These are phyloP conservation scores for Fagopyrum homotropicum DNA, from an alignment of 148 eudicot species.

Conservation along the genomic window DNA sequence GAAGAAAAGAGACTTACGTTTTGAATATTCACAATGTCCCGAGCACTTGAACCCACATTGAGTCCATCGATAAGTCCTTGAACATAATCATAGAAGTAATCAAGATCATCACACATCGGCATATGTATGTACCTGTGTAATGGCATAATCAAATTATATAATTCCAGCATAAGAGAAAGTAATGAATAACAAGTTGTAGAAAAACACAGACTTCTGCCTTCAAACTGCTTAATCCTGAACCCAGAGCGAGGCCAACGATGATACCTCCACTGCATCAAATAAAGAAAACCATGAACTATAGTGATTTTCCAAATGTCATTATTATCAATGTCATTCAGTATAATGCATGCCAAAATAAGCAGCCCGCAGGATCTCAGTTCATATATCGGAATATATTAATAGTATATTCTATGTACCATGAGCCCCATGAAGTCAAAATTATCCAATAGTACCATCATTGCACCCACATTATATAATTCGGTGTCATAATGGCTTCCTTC, in stretches of 20 bases:
- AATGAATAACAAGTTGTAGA: background rate
- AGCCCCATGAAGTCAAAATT: background rate
- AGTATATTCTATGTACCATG: background rate
- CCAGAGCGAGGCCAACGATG: conserved; percentile 82
- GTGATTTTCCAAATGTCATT: background rate
- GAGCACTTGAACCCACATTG: conserved; percentile 41
- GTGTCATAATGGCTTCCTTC: no score
- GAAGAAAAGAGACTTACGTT: conserved; percentile 38
- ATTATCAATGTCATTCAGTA: background rate
- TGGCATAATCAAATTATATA: background rate
- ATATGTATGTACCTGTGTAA: conserved; percentile 71
- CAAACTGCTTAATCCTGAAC: conserved; percentile 64
- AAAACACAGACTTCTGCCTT: conserved; percentile 65
- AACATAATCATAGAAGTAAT: conserved; percentile 75
- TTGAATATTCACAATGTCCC: conserved; percentile 47
- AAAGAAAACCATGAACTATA: conserved; percentile 12
- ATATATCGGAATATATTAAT: conserved; percentile 2
- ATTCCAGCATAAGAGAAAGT: background rate
- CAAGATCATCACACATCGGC: conserved; percentile 87
- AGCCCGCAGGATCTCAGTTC: background rate
- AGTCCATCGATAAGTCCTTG: conserved; percentile 67
- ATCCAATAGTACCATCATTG: background rate
- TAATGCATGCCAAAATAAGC: background rate
- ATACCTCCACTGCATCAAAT: conserved; percentile 73
- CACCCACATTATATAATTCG: background rate